A percentile compares a stretch with the other conserved stretches of the same genome.
These are phyloP conservation scores for Hypoxylon sp. DNA, from an alignment of 2,329 filamentous ascomycete genomes.

Conservation along the genomic window DNA sequence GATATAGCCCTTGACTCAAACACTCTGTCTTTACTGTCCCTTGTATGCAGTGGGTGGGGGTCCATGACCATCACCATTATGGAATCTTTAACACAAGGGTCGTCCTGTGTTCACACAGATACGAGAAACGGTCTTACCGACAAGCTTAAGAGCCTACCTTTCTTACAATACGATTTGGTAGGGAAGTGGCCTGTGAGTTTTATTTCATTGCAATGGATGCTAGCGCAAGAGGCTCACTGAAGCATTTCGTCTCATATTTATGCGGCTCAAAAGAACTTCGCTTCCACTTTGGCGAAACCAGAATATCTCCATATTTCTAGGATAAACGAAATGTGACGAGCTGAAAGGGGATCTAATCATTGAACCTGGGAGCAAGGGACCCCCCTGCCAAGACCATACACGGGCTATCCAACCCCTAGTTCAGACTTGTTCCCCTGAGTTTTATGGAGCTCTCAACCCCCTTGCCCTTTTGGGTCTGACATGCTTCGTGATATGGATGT, in stretches of 20 bases:
- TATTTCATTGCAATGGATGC: slow-evolving; percentile 3
- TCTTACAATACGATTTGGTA: slow-evolving; percentile 8
- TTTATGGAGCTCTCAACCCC: slow-evolving; percentile 27
- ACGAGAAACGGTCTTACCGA: slow-evolving; percentile 26
- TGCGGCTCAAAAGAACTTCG: slow-evolving; percentile 17
- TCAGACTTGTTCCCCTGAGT: slow-evolving; percentile 38
- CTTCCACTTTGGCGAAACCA: slow-evolving; percentile 17
- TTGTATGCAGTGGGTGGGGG: background rate
- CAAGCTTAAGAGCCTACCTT: slow-evolving; percentile 12
- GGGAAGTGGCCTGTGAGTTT: background rate
- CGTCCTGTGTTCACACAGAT: background rate
- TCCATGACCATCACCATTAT: background rate
- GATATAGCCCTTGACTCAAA: background rate
- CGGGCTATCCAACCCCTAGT: slow-evolving; percentile 26
- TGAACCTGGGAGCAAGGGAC: slow-evolving; percentile 16
- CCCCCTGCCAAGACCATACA: slow-evolving; percentile 41
- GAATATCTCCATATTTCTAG: slow-evolving; percentile 7
- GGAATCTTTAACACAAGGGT: slow-evolving; percentile 13
- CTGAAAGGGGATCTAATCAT: slow-evolving; percentile 18
- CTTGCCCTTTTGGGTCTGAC: slow-evolving; percentile 24
- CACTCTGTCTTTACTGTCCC: background rate
- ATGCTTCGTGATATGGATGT: slow-evolving; percentile 18
- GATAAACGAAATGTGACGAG: slow-evolving; percentile 8
- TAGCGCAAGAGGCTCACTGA: background rate
- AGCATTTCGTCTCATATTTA: slow-evolving; percentile 21